A percentile compares a stretch with the other conserved stretches of the same genome.
Evolutionary conservation across 2,329 filamentous ascomycete genomes (phyloP).

Genomic region (Arthroderma uncinatum): DNA sequence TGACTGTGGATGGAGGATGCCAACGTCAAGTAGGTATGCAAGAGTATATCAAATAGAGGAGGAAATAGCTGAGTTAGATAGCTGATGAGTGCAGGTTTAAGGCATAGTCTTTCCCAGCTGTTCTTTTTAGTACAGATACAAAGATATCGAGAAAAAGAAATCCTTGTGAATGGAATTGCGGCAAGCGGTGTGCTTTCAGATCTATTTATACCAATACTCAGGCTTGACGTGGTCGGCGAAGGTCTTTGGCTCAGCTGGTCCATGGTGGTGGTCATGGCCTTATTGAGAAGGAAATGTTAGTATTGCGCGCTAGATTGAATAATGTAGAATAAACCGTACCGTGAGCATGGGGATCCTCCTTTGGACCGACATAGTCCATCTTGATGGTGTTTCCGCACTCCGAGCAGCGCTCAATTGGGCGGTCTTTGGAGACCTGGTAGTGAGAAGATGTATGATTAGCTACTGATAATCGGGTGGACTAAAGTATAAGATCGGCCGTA

Average conservation of each 20-base stretch:
- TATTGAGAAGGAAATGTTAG: neutral
- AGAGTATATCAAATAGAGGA: neutral
- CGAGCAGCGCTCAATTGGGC: conserved; percentile 86
- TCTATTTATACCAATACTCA: conserved; percentile 67
- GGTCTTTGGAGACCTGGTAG: conserved; percentile 65
- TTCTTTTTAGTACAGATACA: conserved; percentile 5
- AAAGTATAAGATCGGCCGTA: neutral
- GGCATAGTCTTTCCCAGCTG: neutral
- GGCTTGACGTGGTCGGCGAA: conserved; percentile 94
- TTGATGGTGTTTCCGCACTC: conserved; percentile 96
- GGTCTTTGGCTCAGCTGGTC: conserved; percentile 72
- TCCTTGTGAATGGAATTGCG: neutral
- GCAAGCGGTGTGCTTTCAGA: conserved; percentile 5
- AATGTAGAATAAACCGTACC: conserved; percentile 27
- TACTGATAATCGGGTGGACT: neutral
- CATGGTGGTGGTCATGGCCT: conserved; percentile 28
- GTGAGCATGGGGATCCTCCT: conserved; percentile 51
- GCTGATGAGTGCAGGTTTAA: neutral
- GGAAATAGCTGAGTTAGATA: conserved; percentile 1
- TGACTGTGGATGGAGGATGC: neutral
- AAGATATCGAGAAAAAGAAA: neutral
- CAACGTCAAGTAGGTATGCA: neutral
- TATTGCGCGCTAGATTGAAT: neutral
- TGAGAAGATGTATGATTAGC: conserved; percentile 7
- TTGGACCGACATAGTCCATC: conserved; percentile 88